These are phyloP conservation scores for Cryphonectria parasitica DNA, from an alignment of 2,329 filamentous ascomycete genomes.

Conservation along the genomic window DNA sequence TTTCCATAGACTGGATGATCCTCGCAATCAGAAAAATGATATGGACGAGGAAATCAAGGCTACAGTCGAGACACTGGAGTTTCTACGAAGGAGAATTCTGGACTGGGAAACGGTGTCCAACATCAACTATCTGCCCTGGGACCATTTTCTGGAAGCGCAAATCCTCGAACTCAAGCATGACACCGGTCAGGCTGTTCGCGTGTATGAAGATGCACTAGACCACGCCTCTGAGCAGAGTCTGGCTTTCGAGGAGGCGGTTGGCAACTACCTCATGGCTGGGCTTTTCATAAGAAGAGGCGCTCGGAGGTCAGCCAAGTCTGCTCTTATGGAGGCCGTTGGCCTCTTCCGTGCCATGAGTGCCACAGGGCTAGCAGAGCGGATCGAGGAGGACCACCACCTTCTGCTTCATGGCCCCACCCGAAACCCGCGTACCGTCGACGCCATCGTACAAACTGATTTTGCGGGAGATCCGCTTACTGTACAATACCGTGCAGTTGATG, in stretches of 20 bases:
- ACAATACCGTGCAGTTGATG: constrained; percentile 54
- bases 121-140: constrained; percentile 74
- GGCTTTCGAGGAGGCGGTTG: constrained; percentile 71
- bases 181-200: constrained; percentile 60
- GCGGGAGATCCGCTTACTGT: constrained; percentile 58
- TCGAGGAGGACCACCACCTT: constrained; percentile 70
- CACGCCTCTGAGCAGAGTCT: constrained; percentile 71
- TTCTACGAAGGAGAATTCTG: constrained; percentile 63
- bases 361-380: constrained; percentile 67
- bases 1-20: constrained; percentile 54
- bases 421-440: constrained; percentile 63
- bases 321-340: constrained; percentile 68
- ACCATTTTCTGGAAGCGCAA: constrained; percentile 69
- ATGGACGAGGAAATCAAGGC: constrained; percentile 48
- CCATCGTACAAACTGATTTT: constrained; percentile 72
- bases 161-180: constrained; percentile 64
- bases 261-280: constrained; percentile 74
- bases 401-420: constrained; percentile 66
- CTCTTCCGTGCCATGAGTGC: constrained; percentile 73
- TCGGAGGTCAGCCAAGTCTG: constrained; percentile 69
- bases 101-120: constrained; percentile 67
- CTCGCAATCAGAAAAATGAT: constrained; percentile 46
- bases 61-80: constrained; percentile 56
- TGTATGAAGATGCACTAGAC: constrained; percentile 74
- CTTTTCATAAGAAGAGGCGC: constrained; percentile 69